Conservation (phyloP, 2,329 filamentous ascomycete species). For the Penicillium sp. region DNA sequence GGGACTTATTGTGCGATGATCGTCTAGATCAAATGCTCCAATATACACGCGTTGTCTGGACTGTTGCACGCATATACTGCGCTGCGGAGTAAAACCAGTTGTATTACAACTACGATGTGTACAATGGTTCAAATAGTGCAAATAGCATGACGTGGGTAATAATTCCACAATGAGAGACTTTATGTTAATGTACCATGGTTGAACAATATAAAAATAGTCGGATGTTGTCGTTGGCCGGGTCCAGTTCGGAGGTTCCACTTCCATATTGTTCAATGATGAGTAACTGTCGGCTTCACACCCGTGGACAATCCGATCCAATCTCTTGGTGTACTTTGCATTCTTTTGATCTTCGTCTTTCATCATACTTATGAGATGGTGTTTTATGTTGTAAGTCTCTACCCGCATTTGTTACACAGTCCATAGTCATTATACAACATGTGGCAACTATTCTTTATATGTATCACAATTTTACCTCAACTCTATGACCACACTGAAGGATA, state of each 20-base stretch:
- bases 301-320: slow-evolving; percentile 6
- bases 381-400: background rate
- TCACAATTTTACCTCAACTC: background rate
- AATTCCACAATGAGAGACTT: background rate
- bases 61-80: background rate
- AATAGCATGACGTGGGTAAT: background rate
- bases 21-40: background rate
- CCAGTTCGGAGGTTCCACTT: background rate
- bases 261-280: slow-evolving; percentile 5
- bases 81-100: background rate
- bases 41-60: slow-evolving; percentile 12
- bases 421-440: background rate
- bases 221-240: background rate
- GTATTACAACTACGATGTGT: background rate
- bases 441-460: background rate
- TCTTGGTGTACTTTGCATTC: background rate
- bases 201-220: slow-evolving; percentile 2
- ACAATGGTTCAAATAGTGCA: background rate
- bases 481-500: too few species aligned
- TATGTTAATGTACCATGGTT: background rate
- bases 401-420: background rate
- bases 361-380: background rate
- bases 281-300: background rate
- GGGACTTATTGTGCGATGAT: background rate
- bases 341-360: background rate